Evolutionary conservation across 2,329 filamentous ascomycete genomes (phyloP), one percentile per base, ranked within the genome.

Genomic region (Plectosphaerella sp.): DNA sequence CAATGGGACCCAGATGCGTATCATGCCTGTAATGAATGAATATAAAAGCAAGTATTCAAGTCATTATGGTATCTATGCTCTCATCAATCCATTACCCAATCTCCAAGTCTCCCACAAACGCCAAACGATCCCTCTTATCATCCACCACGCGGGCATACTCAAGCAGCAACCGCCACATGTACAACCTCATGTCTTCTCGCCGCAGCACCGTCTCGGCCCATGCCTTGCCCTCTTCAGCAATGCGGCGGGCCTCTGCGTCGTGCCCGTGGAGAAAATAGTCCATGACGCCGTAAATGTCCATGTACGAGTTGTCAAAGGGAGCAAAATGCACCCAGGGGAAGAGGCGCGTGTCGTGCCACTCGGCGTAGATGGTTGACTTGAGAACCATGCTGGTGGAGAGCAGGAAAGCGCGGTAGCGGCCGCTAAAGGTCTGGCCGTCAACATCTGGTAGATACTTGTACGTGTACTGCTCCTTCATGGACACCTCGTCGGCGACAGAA

Each of bases 301-400:
- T 67, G 54, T 78, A 84, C 1, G 73, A 72, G 57, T 80, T 81
- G 58, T 84, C 79, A 65, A 86, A 73, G 5, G 83, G 83, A 0
- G 82, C 76, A 58, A 84, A 87, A 62, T 87, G 83, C 50, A 73
- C 70, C 83, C 83, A 87, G 0, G 81, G 75, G 12, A 83, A 68
- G 1, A 87, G 66, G 4, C 83, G 71, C 8, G 74, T 73, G 59
- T 86, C 82, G 58, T 86, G 83, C 83, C 83, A 87, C 61, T 87
- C 83, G 28, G 75, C 69, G 59, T 83, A 87, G 20, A 86, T 72
- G 1, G 83, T 85, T 3, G 77, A 74, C 62, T 87, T 86, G 61
- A 87, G 73, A 0, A 79, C 78, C 8, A 84, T 60, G 18, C 74
- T 79, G 3, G 74, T 82, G 7, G 75, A 80, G n/a, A 72, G 67